Conservation (phyloP, 1,139 yeast genomes). For the Taiozyma sp. region DNA sequence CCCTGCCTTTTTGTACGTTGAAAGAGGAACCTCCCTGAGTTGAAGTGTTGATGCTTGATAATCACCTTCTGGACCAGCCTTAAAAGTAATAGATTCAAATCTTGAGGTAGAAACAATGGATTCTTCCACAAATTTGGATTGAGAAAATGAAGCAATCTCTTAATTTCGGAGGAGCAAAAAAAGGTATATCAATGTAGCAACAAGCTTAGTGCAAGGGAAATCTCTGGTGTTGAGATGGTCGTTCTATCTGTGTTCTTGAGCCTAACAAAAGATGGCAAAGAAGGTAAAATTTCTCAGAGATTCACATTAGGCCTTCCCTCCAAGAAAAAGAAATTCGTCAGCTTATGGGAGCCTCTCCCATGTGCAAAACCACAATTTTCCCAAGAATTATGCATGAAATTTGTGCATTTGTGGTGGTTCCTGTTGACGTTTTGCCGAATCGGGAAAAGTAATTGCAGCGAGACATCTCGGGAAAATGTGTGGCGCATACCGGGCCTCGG, state of each 20-base stretch:
- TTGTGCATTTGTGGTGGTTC: neutral
- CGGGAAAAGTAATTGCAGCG: constrained; percentile 11
- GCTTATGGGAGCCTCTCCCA: neutral
- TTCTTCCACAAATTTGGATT: neutral
- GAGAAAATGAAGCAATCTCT: neutral
- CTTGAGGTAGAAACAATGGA: neutral
- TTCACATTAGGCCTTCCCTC: no score
- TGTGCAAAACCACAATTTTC: neutral
- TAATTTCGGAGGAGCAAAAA: neutral
- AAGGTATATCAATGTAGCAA: constrained; percentile 1
- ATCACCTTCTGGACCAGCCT: neutral
- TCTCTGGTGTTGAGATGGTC: no score
- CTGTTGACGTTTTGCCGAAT: constrained; percentile 15
- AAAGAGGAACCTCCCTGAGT: neutral
- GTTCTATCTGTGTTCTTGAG: no score
- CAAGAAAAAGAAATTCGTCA: neutral
- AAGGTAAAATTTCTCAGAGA: neutral
- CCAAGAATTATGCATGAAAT: neutral
- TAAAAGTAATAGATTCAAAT: neutral
- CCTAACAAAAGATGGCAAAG: neutral
- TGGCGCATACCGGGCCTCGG: neutral
- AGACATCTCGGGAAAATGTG: neutral
- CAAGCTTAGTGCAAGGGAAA: neutral
- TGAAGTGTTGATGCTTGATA: neutral
- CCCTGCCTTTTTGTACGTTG: constrained; percentile 12